Evolutionary conservation across 1,284 basidiomycete genomes (phyloP).

Genomic region (Sanghuangporus sanghuang): DNA sequence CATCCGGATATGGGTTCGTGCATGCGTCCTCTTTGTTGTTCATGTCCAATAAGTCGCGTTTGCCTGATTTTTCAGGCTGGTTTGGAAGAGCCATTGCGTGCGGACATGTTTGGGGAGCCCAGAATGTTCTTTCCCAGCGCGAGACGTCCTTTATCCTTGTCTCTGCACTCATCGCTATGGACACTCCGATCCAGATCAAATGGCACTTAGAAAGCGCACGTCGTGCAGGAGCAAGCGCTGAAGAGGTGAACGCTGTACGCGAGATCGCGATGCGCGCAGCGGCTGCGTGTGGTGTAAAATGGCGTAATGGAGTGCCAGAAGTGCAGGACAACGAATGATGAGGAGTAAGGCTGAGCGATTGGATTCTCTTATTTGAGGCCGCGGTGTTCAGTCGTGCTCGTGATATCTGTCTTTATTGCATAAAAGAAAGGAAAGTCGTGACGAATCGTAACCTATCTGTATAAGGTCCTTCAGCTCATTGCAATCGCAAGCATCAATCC

Average conservation of each 20-base stretch:
- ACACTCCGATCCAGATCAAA: constrained; percentile 28
- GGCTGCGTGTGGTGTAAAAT: constrained; percentile 8
- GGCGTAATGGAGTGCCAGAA: constrained; percentile 14
- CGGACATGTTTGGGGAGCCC: constrained; percentile 26
- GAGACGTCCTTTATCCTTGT: constrained; percentile 33
- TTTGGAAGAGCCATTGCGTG: constrained; percentile 25
- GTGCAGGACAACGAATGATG: constrained; percentile 2
- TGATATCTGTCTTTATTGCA: no score
- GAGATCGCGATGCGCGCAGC: constrained; percentile 13
- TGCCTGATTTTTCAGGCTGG: neutral
- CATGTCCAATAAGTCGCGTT: neutral
- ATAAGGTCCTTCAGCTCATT: neutral
- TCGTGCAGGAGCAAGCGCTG: constrained; percentile 9
- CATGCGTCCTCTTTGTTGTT: neutral
- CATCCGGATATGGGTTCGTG: constrained; percentile 19
- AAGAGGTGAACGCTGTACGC: constrained; percentile 10
- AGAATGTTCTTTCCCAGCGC: constrained; percentile 22
- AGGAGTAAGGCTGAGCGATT: no score
- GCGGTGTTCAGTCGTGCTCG: no score
- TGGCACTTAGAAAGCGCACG: constrained; percentile 27
- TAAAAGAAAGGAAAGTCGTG: no score
- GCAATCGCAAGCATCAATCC: constrained; percentile 3
- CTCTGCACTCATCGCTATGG: constrained; percentile 29
- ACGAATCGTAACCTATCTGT: no score
- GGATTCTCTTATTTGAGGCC: no score